Evolutionary conservation across 2,329 filamentous ascomycete species (phyloP), one percentile per base, ranked within the genome.

Genomic region (Fusarium dimerum): DNA sequence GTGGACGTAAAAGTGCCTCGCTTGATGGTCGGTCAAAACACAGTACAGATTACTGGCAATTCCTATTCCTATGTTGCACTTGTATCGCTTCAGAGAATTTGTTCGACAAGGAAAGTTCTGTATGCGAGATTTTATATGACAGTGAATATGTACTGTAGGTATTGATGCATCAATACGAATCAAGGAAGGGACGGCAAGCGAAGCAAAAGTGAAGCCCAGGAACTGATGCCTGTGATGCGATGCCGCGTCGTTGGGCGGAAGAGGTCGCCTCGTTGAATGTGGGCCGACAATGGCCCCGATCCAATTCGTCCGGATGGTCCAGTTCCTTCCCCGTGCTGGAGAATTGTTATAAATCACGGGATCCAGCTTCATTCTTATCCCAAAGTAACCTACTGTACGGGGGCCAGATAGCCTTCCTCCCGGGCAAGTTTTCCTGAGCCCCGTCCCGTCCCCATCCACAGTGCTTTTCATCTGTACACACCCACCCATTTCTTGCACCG

Each of bases 291-390:
- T 44, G 56, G 48, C 56, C 43, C 40, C 51, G 40, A 62, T 61
- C 60, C 63, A 66, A 66, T 66, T 64, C 61, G 63, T 61, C 61
- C 63, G 63, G 63, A 60, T 61, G 50, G 41, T 40, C 43, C 44
- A 55, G 51, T 52, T 26, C 40, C 49, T 63, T 65, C 63, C 63
- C 63, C 61, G 63, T 54, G 55, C 61, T 62, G 50, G 51, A 57
- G 50, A 60, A 52, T 57, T 52, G 50, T 51, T 56, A 55, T 52
- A 50, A 63, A 63, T 63, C 63, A 64, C 58, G 55, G 60, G 57
- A 57, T 49, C 45, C 47, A 54, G 48, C 46, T 43, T 41, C 40
- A 46, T 55, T 48, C 56, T 45, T 55, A 49, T 50, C 46, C 43
- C 32, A 55, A 59, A 57, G 55, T 26, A 26, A 26, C 20, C 20